Conservation (phyloP, 1,284 basidiomycete genomes). For the Mycena citricolor region DNA sequence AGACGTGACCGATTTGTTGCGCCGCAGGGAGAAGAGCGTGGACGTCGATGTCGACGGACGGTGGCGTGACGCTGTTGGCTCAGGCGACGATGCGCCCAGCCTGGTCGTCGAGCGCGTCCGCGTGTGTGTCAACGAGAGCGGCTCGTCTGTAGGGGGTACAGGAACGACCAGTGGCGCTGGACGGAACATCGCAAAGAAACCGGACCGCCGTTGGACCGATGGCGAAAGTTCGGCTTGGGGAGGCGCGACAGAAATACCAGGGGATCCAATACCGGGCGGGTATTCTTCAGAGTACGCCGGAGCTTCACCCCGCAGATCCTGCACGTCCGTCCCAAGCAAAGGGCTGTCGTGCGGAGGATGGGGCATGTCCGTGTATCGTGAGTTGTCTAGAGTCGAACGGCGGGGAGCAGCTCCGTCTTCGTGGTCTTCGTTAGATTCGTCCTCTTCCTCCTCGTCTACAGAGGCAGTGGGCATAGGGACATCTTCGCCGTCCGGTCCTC, state of each 20-base stretch:
- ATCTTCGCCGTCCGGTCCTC: slow-evolving; percentile 41
- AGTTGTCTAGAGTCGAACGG: slow-evolving; percentile 4
- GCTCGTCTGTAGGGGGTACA: slow-evolving; percentile 25
- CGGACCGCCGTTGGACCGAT: slow-evolving; percentile 17
- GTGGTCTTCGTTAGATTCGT: slow-evolving; percentile 33
- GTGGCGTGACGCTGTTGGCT: slow-evolving; percentile 12
- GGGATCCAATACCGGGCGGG: slow-evolving; percentile 18
- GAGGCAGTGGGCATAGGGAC: slow-evolving; percentile 35
- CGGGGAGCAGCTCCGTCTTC: slow-evolving; percentile 17
- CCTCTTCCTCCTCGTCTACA: slow-evolving; percentile 28
- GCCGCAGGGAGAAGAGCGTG: slow-evolving; percentile 41
- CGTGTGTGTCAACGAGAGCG: slow-evolving; percentile 40
- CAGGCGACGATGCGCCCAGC: slow-evolving; percentile 30
- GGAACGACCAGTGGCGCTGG: slow-evolving; percentile 16
- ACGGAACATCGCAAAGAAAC: slow-evolving; percentile 21
- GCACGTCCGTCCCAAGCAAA: slow-evolving; percentile 27
- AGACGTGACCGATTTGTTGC: slow-evolving; percentile 37
- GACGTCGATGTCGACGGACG: slow-evolving; percentile 25
- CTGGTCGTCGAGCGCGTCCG: slow-evolving; percentile 27
- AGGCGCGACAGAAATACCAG: slow-evolving; percentile 11
- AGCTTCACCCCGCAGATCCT: slow-evolving; percentile 56
- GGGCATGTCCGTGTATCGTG: slow-evolving; percentile 23
- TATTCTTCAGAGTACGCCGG: slow-evolving; percentile 48
- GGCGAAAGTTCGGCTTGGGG: slow-evolving; percentile 6
- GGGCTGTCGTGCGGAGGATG: slow-evolving; percentile 24